Percentiles rank a stretch among this genome's conserved stretches.
These are phyloP conservation scores for Noccaea bulbosa DNA, from an alignment of 345 rosid species.

Conservation along the genomic window DNA sequence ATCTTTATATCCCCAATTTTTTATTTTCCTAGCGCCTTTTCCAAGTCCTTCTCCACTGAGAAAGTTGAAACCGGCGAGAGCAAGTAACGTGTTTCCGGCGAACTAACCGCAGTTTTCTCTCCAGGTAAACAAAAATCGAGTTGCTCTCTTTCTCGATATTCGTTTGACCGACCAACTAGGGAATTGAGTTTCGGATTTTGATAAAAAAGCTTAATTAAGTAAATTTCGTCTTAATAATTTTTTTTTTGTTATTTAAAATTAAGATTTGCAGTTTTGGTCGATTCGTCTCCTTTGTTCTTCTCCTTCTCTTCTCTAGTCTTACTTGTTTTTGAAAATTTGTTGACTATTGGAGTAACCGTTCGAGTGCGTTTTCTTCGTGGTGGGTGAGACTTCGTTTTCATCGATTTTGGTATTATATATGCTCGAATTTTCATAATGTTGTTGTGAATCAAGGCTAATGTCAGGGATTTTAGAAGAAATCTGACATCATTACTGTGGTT, in stretches of 20 bases:
- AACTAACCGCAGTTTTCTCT: conserved; percentile 9
- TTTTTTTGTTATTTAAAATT: not conserved
- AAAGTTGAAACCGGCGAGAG: conserved; percentile 17
- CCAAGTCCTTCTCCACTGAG: not conserved
- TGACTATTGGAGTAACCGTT: conserved; percentile 38
- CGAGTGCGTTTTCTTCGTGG: conserved; percentile 3
- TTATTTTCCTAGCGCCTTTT: not conserved
- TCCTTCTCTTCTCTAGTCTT: conserved; percentile 33
- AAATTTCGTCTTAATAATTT: not conserved
- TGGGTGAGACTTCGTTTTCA: conserved; percentile 10
- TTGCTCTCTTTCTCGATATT: conserved; percentile 6
- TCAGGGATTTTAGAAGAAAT: conserved; percentile 6
- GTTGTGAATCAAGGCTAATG: conserved; percentile 14
- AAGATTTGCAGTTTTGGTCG: conserved; percentile 30
- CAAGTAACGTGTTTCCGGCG: conserved; percentile 26
- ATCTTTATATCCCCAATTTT: not conserved
- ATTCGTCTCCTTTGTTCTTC: conserved; percentile 7
- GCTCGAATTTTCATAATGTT: conserved; percentile 1
- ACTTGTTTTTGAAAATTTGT: conserved; percentile 38
- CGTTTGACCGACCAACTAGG: conserved; percentile 19
- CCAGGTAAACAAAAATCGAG: not conserved
- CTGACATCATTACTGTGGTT: conserved; percentile 7
- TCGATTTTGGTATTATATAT: not conserved
- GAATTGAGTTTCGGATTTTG: conserved; percentile 22
- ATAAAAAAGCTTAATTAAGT: not conserved